Evolutionary conservation across 805 yeast species (phyloP).

Genomic region (Torulaspora gathmanii): DNA sequence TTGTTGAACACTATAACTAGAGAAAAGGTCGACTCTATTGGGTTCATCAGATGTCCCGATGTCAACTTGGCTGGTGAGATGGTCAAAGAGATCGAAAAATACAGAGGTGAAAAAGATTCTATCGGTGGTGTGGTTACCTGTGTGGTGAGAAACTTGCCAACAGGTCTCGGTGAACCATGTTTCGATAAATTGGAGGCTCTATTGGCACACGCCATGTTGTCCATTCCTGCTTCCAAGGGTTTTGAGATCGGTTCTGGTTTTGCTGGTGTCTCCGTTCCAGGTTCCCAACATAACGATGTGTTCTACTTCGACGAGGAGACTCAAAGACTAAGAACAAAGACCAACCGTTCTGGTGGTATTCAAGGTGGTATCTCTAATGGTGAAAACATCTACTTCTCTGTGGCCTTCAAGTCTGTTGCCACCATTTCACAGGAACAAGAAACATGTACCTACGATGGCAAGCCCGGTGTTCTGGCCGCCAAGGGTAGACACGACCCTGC

Average conservation of each 20-base stretch:
- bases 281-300: constrained; percentile 90
- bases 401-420: constrained; percentile 97
- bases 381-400: constrained; percentile 87
- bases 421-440: constrained; percentile 91
- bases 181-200: constrained; percentile 94
- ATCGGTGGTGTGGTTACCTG: constrained; percentile 98
- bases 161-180: constrained; percentile 97
- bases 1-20: constrained; percentile 74
- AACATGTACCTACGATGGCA: constrained; percentile 86
- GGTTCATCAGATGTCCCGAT: constrained; percentile 94
- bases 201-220: constrained; percentile 96
- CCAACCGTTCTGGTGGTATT: constrained; percentile 94
- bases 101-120: constrained; percentile 83
- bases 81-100: constrained; percentile 81
- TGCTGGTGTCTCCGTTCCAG: constrained; percentile 81
- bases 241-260: constrained; percentile 98
- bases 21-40: constrained; percentile 79
- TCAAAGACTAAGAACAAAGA: constrained; percentile 70
- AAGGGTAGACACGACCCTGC: constrained; percentile 98
- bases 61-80: constrained; percentile 62
- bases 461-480: constrained; percentile 82
- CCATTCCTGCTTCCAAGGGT: constrained; percentile 97
- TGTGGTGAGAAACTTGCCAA: constrained; percentile 88
- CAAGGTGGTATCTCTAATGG: constrained; percentile 99
- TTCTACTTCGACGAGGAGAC: constrained; percentile 58